Percentiles rank a stretch among this genome's conserved stretches.
Evolutionary conservation across 1,284 basidiomycete genomes (phyloP).

Genomic region (Anthracocystis setariae): DNA sequence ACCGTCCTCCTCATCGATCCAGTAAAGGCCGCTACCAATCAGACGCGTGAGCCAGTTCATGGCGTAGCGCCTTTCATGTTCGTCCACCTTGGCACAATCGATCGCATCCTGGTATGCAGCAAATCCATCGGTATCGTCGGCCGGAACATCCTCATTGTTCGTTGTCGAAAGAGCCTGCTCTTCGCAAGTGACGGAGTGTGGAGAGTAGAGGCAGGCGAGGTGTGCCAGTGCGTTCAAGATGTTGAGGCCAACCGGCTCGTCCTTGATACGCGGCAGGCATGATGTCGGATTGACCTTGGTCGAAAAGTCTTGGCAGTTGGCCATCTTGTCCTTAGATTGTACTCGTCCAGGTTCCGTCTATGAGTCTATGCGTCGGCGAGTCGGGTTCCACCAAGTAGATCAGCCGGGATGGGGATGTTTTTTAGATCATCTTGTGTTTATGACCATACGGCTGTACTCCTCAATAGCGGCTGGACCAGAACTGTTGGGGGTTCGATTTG

Average conservation of each 20-base stretch:
- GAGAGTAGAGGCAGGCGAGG: constrained; percentile 36
- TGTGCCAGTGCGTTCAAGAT: constrained; percentile 21
- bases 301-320: neutral
- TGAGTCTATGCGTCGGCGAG: neutral
- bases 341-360: neutral
- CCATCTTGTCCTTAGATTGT: constrained; percentile 5
- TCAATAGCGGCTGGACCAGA: too few relatives aligned
- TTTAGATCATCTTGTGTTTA: neutral
- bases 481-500: too few relatives aligned
- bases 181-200: constrained; percentile 20
- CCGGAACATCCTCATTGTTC: neutral
- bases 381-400: neutral
- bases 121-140: neutral
- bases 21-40: constrained; percentile 41
- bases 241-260: constrained; percentile 11
- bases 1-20: constrained; percentile 23
- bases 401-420: neutral
- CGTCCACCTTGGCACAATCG: constrained; percentile 34
- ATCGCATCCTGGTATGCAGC: constrained; percentile 21
- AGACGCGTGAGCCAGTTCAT: constrained; percentile 50
- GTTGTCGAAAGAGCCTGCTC: neutral
- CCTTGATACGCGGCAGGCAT: constrained; percentile 34
- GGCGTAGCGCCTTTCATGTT: constrained; percentile 37
- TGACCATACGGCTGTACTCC: too few relatives aligned
- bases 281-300: constrained; percentile 25